Evolutionary conservation across 2,329 filamentous ascomycete species (phyloP), one percentile per base, ranked within the genome.

Genomic region (Diaporthe citri): DNA sequence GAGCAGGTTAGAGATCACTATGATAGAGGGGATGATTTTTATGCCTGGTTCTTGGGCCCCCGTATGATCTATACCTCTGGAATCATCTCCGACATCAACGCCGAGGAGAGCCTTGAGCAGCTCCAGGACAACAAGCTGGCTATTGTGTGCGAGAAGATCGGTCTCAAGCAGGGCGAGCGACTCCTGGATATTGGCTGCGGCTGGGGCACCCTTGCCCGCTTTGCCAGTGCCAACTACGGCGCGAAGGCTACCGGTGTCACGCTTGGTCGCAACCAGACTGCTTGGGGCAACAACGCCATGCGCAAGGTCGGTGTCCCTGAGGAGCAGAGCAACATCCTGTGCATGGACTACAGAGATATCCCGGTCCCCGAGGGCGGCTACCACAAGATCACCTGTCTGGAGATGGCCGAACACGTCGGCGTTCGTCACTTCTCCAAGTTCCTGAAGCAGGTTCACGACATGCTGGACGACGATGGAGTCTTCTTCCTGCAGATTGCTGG

Each of bases 1-100:
- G 96, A 98, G 86, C 97, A 98, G 87, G 96, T 98, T 74, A 95
- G 96, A 83, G 95, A 96, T 85, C 95, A 98, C 88, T 99, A 99
- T 86, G 97, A 98, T 89, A 93, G 95, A 78, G 97, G 97, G 82
- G 95, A 99, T 84, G 97, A 98, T 86, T 98, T 98, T 87, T 99
- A 99, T 89, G 93, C 92, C 84, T 99, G 96, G 95, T 98, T 98
- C 90, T 91, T 98, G 77, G 97, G 97, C 77, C 96, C 96, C 75
- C 96, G 96, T 82, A 99, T 98, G 97, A 95, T 98, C 86, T 98
- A 98, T 88, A 99, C 97, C 70, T 97, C 95, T 69, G 97, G 97
- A 81, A 89, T 99, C 81, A 97, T 99, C 83, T 93, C 94, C 76
- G 95, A 98, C 84, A 91, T 94, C 84, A 92, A 93, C 85, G 90